Evolutionary conservation across 768 basidiomycete species (phyloP).

Genomic region (Pisolithus albus): DNA sequence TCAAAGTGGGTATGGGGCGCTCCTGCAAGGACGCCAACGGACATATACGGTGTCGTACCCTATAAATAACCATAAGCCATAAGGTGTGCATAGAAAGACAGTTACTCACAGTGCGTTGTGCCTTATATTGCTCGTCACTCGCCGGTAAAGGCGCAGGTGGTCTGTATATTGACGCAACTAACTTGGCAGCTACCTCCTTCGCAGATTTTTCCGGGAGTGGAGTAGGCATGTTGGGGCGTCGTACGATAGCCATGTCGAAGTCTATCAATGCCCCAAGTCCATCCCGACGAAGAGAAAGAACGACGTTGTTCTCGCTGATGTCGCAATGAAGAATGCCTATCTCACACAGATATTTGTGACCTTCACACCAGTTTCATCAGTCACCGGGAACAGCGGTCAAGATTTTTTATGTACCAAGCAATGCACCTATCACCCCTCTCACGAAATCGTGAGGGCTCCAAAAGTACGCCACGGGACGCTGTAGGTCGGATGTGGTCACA

Average conservation of each 20-base stretch:
- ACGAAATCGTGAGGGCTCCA: constrained; percentile 16
- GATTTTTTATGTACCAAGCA: constrained; percentile 6
- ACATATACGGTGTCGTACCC: constrained; percentile 11
- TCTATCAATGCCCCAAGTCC: constrained; percentile 18
- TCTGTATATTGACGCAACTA: too few species aligned
- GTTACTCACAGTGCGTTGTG: background rate
- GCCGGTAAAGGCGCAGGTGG: background rate
- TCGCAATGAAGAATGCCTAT: constrained; percentile 27
- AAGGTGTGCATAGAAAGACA: background rate
- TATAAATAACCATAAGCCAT: background rate
- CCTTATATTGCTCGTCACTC: background rate
- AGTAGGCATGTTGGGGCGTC: too few species aligned
- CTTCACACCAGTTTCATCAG: constrained; percentile 2
- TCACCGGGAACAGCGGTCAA: background rate
- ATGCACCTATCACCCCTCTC: constrained; percentile 8
- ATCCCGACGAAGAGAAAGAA: constrained; percentile 14
- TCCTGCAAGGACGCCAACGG: constrained; percentile 4
- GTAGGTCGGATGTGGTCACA: constrained; percentile 2
- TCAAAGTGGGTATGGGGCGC: constrained; percentile 3
- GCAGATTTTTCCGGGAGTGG: too few species aligned
- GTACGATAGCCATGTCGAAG: too few species aligned
- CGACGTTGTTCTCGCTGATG: constrained; percentile 30
- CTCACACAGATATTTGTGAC: constrained; percentile 10
- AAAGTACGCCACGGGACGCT: constrained; percentile 10
- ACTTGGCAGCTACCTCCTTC: background rate